Evolutionary conservation across 2,329 filamentous ascomycete genomes (phyloP).

Genomic region (Celoporthe dispersa): DNA sequence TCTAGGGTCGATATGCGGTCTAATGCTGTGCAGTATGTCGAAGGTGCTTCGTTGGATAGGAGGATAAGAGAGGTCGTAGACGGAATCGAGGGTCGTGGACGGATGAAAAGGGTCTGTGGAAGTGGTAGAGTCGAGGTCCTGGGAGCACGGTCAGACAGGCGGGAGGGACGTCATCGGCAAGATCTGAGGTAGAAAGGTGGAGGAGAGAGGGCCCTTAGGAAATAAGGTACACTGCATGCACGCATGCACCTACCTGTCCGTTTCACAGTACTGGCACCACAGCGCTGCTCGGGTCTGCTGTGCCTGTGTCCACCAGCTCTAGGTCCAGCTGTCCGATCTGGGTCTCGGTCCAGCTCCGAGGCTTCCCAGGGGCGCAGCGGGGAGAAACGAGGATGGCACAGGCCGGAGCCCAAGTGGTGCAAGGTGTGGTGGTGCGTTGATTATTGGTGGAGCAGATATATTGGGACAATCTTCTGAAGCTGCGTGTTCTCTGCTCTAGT

Average conservation of each 20-base stretch:
- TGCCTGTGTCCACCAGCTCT: not conserved
- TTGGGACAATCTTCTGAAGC: not conserved
- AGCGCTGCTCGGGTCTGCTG: not conserved
- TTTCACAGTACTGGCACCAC: not conserved
- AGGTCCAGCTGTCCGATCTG: not conserved
- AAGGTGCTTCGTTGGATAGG: not conserved
- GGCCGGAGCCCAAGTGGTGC: not conserved
- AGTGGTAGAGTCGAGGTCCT: not conserved
- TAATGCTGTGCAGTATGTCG: not conserved
- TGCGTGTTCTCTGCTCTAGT: not conserved
- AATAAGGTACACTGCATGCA: slow-evolving; percentile 11
- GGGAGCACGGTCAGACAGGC: not conserved
- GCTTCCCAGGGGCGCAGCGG: not conserved
- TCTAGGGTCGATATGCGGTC: not conserved
- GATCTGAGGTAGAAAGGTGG: slow-evolving; percentile 12
- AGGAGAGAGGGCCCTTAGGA: not conserved
- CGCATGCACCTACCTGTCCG: not conserved
- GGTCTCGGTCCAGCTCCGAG: slow-evolving; percentile 14
- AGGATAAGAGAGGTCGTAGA: not conserved
- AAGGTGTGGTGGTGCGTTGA: not conserved
- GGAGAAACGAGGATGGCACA: slow-evolving; percentile 2
- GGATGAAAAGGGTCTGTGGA: not conserved
- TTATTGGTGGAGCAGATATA: slow-evolving; percentile 5
- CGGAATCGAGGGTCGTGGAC: not conserved
- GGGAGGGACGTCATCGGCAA: slow-evolving; percentile 16